Base-by-base conservation (phyloP, 148 eudicot species). In the Persicaria tinctoria region DNA sequence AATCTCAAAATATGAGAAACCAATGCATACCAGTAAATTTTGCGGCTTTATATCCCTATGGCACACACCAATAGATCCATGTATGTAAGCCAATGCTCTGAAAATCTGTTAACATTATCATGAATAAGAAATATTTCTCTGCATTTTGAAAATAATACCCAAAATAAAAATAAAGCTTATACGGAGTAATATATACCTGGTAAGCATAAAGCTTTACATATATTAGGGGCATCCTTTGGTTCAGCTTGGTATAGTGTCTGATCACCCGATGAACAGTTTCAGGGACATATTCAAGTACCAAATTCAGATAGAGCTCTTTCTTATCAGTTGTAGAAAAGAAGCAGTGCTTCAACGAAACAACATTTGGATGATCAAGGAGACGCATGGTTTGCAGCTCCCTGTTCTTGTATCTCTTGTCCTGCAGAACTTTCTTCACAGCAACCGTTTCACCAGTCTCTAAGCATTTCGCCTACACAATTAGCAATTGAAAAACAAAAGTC, bases 1-100 rank as follows among this genome's bases (percentile, higher is more conserved):
- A 70, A 1, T 70, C 51, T 48, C 13, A n/a, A 18, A 3, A 47
- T 46, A 12, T 17, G 55, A 70, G 55, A 71, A 71, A 23, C 53
- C 13, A 71, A 0, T 46, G 51, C 74, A 48, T 71, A 71, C 74
- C 51, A 71, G 74, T 27, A 71, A 45, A 47, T 71, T 71, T 48
- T 71, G 74, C 8, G 74, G 74, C 74, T 71, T 71, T 71, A 71
- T 71, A 27, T 71, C 74, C 74, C 74, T 71, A 48, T 71, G 74
- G 74, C 74, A 71, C 41, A 71, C 74, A 17, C 74, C 74, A 18
- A 71, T 48, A 47, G 74, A 46, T 48, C 74, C 74, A 71, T 71
- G 74, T 55, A 71, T 71, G 44, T 71, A 71, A 27, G 74, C 74
- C 55, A 71, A 71, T 3, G 74, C 74, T 71, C 74, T 71, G 74